A percentile compares a stretch with the other conserved stretches of the same genome.
Conservation (phyloP, 2,329 filamentous ascomycete species). For the Sphaerulina vaccinii region DNA sequence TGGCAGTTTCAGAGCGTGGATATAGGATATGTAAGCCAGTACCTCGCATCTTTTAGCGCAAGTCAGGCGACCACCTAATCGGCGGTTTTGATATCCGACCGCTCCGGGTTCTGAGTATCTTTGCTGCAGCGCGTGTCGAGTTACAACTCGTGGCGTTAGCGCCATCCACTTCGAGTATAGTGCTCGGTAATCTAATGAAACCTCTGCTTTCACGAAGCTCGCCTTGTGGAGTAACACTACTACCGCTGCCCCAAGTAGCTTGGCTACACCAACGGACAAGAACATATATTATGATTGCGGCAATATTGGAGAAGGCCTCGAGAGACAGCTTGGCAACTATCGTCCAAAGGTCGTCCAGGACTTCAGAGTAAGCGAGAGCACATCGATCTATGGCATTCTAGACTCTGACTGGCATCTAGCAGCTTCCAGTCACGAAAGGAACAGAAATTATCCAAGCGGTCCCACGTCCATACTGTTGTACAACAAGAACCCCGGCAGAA, state of each 20-base stretch:
- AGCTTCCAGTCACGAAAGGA: not conserved
- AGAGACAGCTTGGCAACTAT: not conserved
- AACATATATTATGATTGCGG: not conserved
- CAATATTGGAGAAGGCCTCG: not conserved
- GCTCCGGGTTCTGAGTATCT: too few species aligned
- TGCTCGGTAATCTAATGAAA: too few species aligned
- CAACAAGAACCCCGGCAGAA: not conserved
- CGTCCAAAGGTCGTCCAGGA: not conserved
- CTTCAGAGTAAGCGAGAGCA: not conserved
- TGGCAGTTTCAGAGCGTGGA: too few species aligned
- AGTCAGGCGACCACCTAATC: too few species aligned
- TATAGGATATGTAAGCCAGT: too few species aligned
- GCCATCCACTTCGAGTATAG: too few species aligned
- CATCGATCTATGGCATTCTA: not conserved
- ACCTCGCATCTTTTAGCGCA: too few species aligned
- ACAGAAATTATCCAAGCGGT: not conserved
- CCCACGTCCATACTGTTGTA: not conserved
- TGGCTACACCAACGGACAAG: not conserved
- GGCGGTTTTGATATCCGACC: too few species aligned
- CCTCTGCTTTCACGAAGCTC: not conserved
- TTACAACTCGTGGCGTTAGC: too few species aligned
- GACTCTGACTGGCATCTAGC: not conserved
- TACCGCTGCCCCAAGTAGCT: not conserved
- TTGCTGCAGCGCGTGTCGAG: too few species aligned
- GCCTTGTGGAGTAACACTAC: not conserved